phyloP scores from a whole-genome alignment of 805 yeast species.

The Lachancea dasiensis region DNA sequence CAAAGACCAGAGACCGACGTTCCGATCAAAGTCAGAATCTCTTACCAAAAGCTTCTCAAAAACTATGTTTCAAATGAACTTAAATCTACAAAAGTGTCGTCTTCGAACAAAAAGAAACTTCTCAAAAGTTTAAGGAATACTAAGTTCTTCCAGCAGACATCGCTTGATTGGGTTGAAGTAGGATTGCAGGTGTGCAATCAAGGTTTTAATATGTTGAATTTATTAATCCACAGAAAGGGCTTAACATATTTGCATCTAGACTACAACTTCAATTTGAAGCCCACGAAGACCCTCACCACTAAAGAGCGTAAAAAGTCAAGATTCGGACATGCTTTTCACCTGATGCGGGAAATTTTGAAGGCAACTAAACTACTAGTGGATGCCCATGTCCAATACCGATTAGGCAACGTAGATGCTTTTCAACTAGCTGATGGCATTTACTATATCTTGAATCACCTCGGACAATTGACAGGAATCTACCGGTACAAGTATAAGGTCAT shows the following conservation, averaged over 20 bases:
- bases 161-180: constrained; percentile 98
- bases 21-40: constrained; percentile 75
- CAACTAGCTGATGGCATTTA: constrained; percentile 93
- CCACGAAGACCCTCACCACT: constrained; percentile 92
- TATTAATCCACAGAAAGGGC: constrained; percentile 85
- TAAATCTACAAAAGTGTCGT: constrained; percentile 40
- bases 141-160: constrained; percentile 83
- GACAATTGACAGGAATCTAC: constrained; percentile 94
- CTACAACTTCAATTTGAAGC: constrained; percentile 91
- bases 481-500: constrained; percentile 95
- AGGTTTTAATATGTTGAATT: constrained; percentile 88
- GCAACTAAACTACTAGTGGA: constrained; percentile 85
- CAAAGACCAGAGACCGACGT: constrained; percentile 56
- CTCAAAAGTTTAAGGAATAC: constrained; percentile 66
- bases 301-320: constrained; percentile 94
- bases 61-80: constrained; percentile 65
- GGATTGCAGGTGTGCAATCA: constrained; percentile 90
- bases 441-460: constrained; percentile 86
- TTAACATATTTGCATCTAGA: constrained; percentile 89
- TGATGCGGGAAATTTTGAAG: constrained; percentile 82
- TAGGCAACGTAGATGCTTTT: constrained; percentile 87
- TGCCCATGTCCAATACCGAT: constrained; percentile 83
- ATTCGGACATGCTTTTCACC: constrained; percentile 93
- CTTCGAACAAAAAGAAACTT: constrained; percentile 49
- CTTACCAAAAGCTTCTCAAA: constrained; percentile 86